Base-by-base conservation (phyloP, 257 asterid species). In the Ilex aquifolium region DNA sequence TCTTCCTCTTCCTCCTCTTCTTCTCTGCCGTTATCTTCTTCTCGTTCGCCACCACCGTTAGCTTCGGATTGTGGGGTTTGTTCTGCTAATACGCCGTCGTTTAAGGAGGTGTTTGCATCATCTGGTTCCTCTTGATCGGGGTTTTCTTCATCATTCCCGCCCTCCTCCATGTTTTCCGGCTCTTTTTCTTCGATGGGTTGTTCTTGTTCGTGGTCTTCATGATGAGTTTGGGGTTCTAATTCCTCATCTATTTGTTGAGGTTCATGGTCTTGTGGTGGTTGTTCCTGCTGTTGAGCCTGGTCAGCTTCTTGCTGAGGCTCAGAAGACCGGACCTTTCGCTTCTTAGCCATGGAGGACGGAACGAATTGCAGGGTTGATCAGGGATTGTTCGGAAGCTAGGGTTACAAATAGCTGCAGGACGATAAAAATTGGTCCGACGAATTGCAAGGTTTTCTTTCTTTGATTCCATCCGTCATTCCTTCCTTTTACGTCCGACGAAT, bases 251-350 rank as follows among this genome's bases (percentile, higher is more conserved):
- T 71, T 4, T 54, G 72, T 36, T 36, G 42, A 36, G 42, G 42
- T 36, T 36, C 7, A 0, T 36, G 7, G 5, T 36, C 42, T 36
- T 36, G 39, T 51, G 53, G 63, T 65, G 69, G 36, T 64, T 69
- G 68, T 32, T 69, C 75, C 0, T 52, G 65, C 7, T 31, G 40
- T 15, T 44, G 57, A 31, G 60, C 36, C 56, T 73, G 64, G 31
- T 57, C 72, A 44, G 9, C 69, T 1, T 40, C 72, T 4, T 54
- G 72, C 1, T 36, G 42, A 36, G 42, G 42, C 8, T 36, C 7
- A 4, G 88, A 39, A 52, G 90, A 72, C 8, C 7, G 83, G 42
- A 86, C 29, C 83, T 91, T 91, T 79, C 98, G 84, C 72, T 86
- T 91, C 64, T 81, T 77, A 57, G 95, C 93, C 96, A 90, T 87